Evolutionary conservation across 1,284 basidiomycete genomes (phyloP), one percentile per base, ranked within the genome.

Genomic region (Quambalaria eucalypti): DNA sequence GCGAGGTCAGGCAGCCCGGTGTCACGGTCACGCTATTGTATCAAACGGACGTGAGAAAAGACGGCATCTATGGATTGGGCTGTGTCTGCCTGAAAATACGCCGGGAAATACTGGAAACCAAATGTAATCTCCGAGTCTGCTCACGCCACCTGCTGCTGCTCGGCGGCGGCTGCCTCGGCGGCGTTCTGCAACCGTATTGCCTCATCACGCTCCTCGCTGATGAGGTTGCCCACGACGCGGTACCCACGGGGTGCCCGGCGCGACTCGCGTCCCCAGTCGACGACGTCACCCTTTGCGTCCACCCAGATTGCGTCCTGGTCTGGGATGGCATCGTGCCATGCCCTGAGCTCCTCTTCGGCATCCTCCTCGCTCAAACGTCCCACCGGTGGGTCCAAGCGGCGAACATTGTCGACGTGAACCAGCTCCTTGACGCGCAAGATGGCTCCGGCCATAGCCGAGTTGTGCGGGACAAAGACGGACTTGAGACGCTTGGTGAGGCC

Each of bases 391-490:
- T 52, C 57, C n/a, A 73, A 50, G 9, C 60, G 50, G 8, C 71
- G 54, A 8, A 91, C 87, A 69, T 90, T 90, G 71, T 86, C 82
- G 52, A 90, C 88, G 68, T 85, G 83, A n/a, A 91, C 81, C 31
- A 91, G 78, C 78, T 91, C 88, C 79, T 91, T 91, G 55, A 90
- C 83, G 12, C 79, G 78, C 38, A 91, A 79, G 50, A 91, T 87
- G 73, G 87, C 87, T 25, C 88, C 88, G 0, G 88, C 88, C 23
- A 83, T 80, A 57, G 86, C 85, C 0, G 84, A 83, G 0, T 80
- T 80, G 62, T 88, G 86, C 6, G 78, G 77, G 59, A 87, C 85
- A 75, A 85, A 90, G 33, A 90, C 87, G 0, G 85, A 88, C 69
- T 88, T 87, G 77, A 86, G 81, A 28, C 89, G 82, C 58, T 85